Evolutionary conservation across 805 yeast genomes (phyloP).

Genomic region (Lachancea dasiensis): DNA sequence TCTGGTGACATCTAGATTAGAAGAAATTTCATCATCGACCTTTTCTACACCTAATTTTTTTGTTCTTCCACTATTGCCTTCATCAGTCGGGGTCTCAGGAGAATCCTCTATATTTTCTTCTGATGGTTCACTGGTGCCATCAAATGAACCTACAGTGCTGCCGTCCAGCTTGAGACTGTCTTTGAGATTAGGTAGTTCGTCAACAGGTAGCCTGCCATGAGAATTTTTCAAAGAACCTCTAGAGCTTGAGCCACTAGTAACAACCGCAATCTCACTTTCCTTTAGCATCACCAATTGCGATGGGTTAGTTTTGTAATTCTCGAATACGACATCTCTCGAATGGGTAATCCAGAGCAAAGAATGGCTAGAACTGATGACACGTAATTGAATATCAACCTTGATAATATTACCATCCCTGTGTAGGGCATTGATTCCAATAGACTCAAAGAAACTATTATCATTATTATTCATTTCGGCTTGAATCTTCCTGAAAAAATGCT

Average conservation of each 20-base stretch:
- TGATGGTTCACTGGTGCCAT: conserved; percentile 3
- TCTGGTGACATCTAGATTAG: conserved; percentile 27
- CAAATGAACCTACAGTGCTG: conserved; percentile 11
- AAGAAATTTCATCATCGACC: conserved; percentile 16
- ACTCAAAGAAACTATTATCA: conserved; percentile 50
- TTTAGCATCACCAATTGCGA: conserved; percentile 37
- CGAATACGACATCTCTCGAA: conserved; percentile 44
- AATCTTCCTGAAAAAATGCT: conserved; percentile 77
- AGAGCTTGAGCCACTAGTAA: conserved; percentile 26
- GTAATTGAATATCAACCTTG: conserved; percentile 71
- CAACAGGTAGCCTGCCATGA: conserved; percentile 19
- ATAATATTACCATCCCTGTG: conserved; percentile 66
- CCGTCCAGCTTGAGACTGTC: conserved; percentile 14
- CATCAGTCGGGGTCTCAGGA: conserved; percentile 8
- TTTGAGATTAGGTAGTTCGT: conserved; percentile 8
- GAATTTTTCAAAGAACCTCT: conserved; percentile 25
- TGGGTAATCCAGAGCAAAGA: conserved; percentile 82
- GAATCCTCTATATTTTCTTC: conserved; percentile 4
- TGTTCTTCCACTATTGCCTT: conserved; percentile 3
- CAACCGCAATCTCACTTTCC: conserved; percentile 32
- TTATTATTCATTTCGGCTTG: conserved; percentile 41
- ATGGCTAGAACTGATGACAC: conserved; percentile 56
- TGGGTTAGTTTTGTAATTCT: conserved; percentile 33
- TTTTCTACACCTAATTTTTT: conserved; percentile 1
- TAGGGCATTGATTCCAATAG: conserved; percentile 60